Evolutionary conservation across 768 basidiomycete genomes (phyloP).

Genomic region (Tylopilus plumbeoviolaceoides): DNA sequence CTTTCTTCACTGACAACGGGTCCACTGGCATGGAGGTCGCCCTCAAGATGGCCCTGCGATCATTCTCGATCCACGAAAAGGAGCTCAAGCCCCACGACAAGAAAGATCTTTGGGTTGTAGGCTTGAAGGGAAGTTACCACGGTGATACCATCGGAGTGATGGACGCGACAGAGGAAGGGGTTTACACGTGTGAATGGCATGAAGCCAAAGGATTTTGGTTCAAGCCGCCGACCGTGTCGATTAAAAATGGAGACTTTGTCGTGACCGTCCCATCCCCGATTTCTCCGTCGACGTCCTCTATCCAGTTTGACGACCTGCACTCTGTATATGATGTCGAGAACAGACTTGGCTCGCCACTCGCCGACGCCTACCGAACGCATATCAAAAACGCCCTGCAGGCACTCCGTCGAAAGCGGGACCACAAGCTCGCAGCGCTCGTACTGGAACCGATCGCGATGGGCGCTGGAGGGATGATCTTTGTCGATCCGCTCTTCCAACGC

Average conservation of each 20-base stretch:
- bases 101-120: conserved; percentile 70
- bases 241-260: conserved; percentile 54
- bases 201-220: conserved; percentile 90
- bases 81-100: conserved; percentile 35
- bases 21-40: conserved; percentile 98
- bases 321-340: conserved; percentile 66
- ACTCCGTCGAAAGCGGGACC: conserved; percentile 38
- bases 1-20: conserved; percentile 92
- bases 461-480: conserved; percentile 95
- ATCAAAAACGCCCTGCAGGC: conserved; percentile 49
- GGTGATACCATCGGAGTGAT: conserved; percentile 97
- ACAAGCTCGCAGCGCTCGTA: conserved; percentile 68
- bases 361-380: conserved; percentile 55
- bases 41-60: conserved; percentile 91
- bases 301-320: conserved; percentile 40
- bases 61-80: conserved; percentile 43
- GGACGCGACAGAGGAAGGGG: conserved; percentile 90
- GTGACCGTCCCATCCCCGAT: conserved; percentile 54
- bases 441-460: conserved; percentile 93
- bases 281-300: conserved; percentile 22
- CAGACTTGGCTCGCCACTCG: conserved; percentile 60
- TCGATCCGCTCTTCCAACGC: conserved; percentile 94
- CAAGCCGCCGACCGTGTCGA: conserved; percentile 76
- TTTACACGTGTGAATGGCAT: conserved; percentile 97
- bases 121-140: conserved; percentile 91